Base-by-base conservation (phyloP, 106 monocot genomes). In the Xerophyta viscosa region DNA sequence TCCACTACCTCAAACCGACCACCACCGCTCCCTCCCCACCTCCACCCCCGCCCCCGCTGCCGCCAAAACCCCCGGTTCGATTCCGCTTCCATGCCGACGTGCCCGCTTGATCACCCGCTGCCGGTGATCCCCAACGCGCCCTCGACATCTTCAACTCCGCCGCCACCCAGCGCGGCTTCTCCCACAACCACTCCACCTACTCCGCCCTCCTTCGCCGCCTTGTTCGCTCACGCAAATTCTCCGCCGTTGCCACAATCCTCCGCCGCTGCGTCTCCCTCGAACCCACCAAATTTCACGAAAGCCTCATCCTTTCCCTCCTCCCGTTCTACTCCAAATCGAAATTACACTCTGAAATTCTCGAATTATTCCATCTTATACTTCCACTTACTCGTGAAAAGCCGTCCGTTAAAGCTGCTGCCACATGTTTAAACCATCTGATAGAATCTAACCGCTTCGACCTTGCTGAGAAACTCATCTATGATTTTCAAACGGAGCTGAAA, bases 91-190 rank as follows among this genome's bases (percentile, higher is more conserved):
- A 77, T 71, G 29, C 57, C 49, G 74, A 52, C 70, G 78, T 28
- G 64, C 66, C 57, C 83, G 66, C 62, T 57, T 83, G 23, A 83
- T 88, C 60, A 30, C 43, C 71, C 54, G 47, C 62, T 43, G 64
- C 8, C 12, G 67, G 21, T 57, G n/a, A 64, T 68, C 87, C 87
- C 0, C 84, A 93, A 50, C 52, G 42, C n/a, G 79, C 87, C 36
- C 79, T 93, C n/a, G 77, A 88, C 71, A 21, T 87, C 73, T 93
- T 93, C 74, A 87, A 83, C 74, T 58, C 66, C 27, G 66, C 63
- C 48, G 52, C 71, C 30, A 13, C 21, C 22, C 84, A 84, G 45
- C n/a, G n/a, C 13, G 77, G 83, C 47, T 84, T 85, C 81, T 18
- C 45, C 57, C 84, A 88, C 84, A 81, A 73, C 76, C 71, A 75